Percentiles rank a stretch among this genome's conserved stretches.
These are phyloP conservation scores for Eudorina sp. DNA, from an alignment of 139 green algal genomes.

Conservation along the genomic window DNA sequence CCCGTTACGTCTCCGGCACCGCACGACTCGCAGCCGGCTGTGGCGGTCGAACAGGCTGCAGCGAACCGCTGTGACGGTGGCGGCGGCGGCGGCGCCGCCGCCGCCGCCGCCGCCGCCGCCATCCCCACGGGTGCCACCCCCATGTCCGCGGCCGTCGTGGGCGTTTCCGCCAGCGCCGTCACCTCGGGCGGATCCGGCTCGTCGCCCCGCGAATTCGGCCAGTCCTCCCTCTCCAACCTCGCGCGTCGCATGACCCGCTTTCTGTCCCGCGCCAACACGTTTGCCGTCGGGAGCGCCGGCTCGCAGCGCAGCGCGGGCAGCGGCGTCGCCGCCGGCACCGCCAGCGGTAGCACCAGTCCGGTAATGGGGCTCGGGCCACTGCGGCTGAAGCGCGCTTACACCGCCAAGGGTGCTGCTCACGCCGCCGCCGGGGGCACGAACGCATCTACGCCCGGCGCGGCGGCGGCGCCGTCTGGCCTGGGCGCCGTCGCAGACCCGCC, in stretches of 20 bases:
- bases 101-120: neutral
- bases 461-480: neutral
- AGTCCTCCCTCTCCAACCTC: neutral
- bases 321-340: neutral
- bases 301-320: neutral
- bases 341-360: neutral
- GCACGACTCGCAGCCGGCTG: no score
- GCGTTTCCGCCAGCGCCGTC: neutral
- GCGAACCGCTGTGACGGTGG: neutral
- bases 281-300: neutral
- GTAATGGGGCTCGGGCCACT: neutral
- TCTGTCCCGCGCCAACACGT: neutral
- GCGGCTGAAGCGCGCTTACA: neutral
- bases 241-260: slow-evolving; percentile 13
- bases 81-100: neutral
- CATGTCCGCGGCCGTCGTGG: neutral
- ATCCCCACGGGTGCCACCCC: no score
- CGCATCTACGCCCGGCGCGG: no score
- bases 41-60: no score
- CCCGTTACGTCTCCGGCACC: no score
- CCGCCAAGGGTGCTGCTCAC: neutral
- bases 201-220: neutral
- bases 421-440: neutral
- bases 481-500: neutral
- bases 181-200: neutral